Percentiles rank a stretch among this genome's conserved stretches.
These are phyloP conservation scores for Tetrapisispora phaffii DNA, from an alignment of 805 yeast species.

Conservation along the genomic window DNA sequence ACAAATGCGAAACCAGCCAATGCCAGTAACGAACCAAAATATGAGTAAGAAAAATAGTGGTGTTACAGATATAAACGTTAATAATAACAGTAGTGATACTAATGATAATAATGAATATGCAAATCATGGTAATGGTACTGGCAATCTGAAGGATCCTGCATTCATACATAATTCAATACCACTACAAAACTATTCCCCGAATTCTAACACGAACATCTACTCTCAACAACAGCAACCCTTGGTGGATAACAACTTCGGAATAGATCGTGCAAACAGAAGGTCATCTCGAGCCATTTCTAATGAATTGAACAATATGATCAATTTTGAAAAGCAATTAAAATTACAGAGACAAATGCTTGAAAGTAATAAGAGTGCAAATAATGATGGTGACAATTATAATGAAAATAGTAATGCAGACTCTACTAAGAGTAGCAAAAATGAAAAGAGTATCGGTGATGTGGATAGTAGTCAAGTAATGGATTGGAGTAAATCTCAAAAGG, in stretches of 20 bases:
- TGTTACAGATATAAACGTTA: no score
- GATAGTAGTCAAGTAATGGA: background rate
- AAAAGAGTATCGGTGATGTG: background rate
- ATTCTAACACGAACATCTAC: background rate
- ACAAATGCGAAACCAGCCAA: background rate
- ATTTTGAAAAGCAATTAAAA: conserved; percentile 3
- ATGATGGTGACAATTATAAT: no score
- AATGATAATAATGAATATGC: conserved; percentile 1
- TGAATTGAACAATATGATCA: conserved; percentile 3
- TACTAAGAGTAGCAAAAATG: background rate
- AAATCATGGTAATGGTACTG: background rate
- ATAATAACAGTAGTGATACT: conserved; percentile 19
- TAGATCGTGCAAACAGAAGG: background rate
- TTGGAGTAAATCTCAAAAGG: background rate
- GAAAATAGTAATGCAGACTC: background rate
- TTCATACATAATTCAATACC: background rate
- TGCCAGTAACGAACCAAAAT: no score
- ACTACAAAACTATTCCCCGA: background rate
- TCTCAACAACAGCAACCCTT: conserved; percentile 1
- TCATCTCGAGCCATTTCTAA: conserved; percentile 2
- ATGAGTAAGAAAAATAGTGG: no score
- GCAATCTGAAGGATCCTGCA: background rate
- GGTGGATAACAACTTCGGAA: background rate
- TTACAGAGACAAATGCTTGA: background rate
- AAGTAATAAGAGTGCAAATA: background rate